Base-by-base conservation (phyloP, 495 filamentous ascomycete species). In the Penicillium mononematosum region DNA sequence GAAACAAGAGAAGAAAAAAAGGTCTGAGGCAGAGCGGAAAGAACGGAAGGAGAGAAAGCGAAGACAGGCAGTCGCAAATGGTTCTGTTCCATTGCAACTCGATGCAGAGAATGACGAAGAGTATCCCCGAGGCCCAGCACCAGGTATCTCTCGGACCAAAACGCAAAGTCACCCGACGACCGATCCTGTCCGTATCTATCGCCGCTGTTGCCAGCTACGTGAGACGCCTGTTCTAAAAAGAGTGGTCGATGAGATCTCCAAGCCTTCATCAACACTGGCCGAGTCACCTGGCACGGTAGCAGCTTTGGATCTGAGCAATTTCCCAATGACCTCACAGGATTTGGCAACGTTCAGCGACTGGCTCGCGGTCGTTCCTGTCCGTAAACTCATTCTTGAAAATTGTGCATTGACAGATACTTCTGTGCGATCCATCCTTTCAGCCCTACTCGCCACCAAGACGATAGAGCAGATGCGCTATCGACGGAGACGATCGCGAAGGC, bases 1-100 rank as follows among this genome's bases (percentile, higher is more conserved):
- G 50, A 95, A 92, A 67, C 91, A 88, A 64, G 91, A 95, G 68
- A 95, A 93, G 77, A 96, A 95, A 71, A 93, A 92, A 76, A 84
- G 88, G 54, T 92, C 88, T 8, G 92, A 96, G 65, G 90, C 88
- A 47, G 92, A 95, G 67, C 76, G 91, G 22, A 91, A 90, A 64
- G 90, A 92, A 48, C 79, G 92, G 39, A 92, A 91, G 67, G 91
- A 96, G 68, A 86, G 87, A 68, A 91, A 87, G 58, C 79, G 89
- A 42, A 84, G 80, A 63, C 83, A 86, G 59, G 91, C 91, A 20
- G 87, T 92, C 55, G 89, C 88, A 42, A 94, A 91, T 68, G 92
- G 91, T 7, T 78, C 81, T 19, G 82, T 92, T 38, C 92, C 91
- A 3, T 79, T 92, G 66, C 91, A 96, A 69, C 70, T 95, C 34